A percentile compares a stretch with the other conserved stretches of the same genome.
These are phyloP conservation scores for Mercurialis annua DNA, from an alignment of 345 rosid species.

Conservation along the genomic window DNA sequence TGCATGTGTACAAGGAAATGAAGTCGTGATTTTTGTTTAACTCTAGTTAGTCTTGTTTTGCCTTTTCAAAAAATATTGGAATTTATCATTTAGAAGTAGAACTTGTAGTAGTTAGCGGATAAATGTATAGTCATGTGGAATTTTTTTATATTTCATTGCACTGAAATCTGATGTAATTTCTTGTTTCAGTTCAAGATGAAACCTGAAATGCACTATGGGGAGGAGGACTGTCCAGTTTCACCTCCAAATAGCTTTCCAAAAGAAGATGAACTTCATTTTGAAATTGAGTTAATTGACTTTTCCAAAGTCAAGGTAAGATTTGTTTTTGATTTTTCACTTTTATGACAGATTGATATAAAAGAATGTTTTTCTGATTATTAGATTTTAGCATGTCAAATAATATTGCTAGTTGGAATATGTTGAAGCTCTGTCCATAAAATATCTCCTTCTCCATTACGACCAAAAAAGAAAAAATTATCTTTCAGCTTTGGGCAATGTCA, in stretches of 20 bases:
- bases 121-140: not conserved
- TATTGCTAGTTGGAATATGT: conserved; percentile 3
- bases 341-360: not conserved
- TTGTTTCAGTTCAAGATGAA: conserved; percentile 86
- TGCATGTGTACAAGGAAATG: not conserved
- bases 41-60: not conserved
- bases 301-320: conserved; percentile 73
- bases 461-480: conserved; percentile 8
- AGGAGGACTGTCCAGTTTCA: conserved; percentile 78
- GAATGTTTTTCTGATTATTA: not conserved
- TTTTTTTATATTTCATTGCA: conserved; percentile 7
- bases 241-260: conserved; percentile 67
- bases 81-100: not conserved
- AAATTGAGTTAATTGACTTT: conserved; percentile 82
- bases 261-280: conserved; percentile 96
- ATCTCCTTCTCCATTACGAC: too few species aligned
- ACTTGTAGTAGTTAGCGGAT: not conserved
- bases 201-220: conserved; percentile 87
- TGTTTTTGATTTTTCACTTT: not conserved
- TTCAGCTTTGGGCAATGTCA: not conserved
- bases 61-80: not conserved
- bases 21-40: not conserved
- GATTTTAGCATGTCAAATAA: not conserved
- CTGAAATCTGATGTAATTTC: not conserved
- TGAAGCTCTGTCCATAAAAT: too few species aligned